These are phyloP conservation scores for Fusarium transvaalense DNA, from an alignment of 2,329 filamentous ascomycete species.

Conservation along the genomic window DNA sequence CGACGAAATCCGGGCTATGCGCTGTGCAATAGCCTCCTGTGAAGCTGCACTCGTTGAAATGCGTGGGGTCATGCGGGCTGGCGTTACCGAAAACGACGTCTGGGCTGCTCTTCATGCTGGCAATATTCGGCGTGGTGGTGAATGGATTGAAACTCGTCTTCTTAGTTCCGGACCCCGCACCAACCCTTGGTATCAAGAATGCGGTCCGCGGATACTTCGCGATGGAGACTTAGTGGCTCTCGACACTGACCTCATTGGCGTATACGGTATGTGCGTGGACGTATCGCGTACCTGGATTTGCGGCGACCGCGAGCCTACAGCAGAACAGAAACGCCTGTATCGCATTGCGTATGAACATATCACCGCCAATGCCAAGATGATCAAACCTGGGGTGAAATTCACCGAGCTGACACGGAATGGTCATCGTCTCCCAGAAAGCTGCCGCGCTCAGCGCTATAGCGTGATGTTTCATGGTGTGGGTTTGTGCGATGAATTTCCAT, in stretches of 20 bases:
- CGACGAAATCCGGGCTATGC: not conserved
- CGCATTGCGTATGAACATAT: not conserved
- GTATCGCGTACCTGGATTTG: constrained; percentile 2
- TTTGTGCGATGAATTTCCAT: not conserved
- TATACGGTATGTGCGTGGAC: constrained; percentile 4
- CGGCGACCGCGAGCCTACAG: not conserved
- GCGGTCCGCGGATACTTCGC: not conserved
- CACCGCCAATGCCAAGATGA: not conserved
- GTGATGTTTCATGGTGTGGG: not conserved
- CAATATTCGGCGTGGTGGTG: not conserved
- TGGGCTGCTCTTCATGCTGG: not conserved
- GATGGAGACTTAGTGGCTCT: not conserved
- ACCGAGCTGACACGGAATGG: not conserved
- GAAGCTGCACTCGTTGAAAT: not conserved
- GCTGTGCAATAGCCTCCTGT: not conserved
- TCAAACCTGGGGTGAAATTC: not conserved
- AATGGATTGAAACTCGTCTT: constrained; percentile 5
- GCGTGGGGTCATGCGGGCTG: not conserved
- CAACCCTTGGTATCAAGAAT: constrained; percentile 8
- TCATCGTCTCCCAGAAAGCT: not conserved
- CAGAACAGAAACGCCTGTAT: not conserved
- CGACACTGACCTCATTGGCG: constrained; percentile 1
- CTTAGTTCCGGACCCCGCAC: not conserved
- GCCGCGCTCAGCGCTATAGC: not conserved
- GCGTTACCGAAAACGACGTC: constrained; percentile 1